Conservation (phyloP, 371 early-diverging fungal genomes). For the Mucor velutinosus region DNA sequence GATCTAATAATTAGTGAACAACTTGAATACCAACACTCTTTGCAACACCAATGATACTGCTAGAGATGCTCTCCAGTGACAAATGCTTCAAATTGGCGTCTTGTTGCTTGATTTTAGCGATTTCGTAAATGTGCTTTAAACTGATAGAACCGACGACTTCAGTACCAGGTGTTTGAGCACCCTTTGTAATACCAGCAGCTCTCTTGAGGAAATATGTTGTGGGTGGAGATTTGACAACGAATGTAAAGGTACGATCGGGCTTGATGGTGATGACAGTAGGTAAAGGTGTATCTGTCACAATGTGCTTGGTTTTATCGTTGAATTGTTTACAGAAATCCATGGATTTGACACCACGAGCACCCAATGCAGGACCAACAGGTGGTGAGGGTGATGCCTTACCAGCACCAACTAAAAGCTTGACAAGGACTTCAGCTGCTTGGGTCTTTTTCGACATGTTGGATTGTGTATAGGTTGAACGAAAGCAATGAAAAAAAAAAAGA, state of each 20-base stretch:
- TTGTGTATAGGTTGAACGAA: not conserved
- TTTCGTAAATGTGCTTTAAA: constrained; percentile 94
- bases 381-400: constrained; percentile 95
- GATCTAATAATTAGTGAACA: constrained; percentile 53
- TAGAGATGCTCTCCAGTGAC: constrained; percentile 72
- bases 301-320: constrained; percentile 93
- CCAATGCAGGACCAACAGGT: constrained; percentile 96
- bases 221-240: constrained; percentile 87
- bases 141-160: constrained; percentile 79
- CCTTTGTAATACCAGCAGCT: constrained; percentile 91
- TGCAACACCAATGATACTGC: constrained; percentile 80
- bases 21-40: constrained; percentile 87
- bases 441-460: constrained; percentile 50
- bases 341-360: constrained; percentile 96
- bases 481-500: not conserved
- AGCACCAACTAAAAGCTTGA: constrained; percentile 78
- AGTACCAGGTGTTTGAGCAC: constrained; percentile 78
- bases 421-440: constrained; percentile 55
- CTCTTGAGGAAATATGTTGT: constrained; percentile 88
- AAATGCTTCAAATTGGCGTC: constrained; percentile 82
- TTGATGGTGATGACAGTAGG: constrained; percentile 86
- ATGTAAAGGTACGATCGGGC: constrained; percentile 91
- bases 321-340: constrained; percentile 99
- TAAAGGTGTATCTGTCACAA: constrained; percentile 82
- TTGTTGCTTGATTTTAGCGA: constrained; percentile 86